Base-by-base conservation (phyloP, 768 basidiomycete species). In the Suillus paluster region DNA sequence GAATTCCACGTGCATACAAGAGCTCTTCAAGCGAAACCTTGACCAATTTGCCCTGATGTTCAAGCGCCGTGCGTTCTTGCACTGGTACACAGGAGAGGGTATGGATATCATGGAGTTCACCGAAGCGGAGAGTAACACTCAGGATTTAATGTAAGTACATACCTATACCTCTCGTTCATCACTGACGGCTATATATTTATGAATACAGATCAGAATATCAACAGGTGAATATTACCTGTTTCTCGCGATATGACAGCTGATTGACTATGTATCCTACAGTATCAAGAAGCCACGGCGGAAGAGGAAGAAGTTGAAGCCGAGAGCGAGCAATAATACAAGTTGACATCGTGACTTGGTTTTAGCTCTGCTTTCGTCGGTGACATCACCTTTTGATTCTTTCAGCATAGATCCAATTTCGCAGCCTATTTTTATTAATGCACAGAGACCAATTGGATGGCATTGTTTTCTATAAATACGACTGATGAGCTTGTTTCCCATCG, bases 31-130 rank as follows among this genome's bases (percentile, higher is more conserved):
- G 67, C 84, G 95, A 33, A 92, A 82, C 52, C 78, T 88, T 45
- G 73, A 82, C 7, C 84, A 94, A 90, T 95, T 94, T 75, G 64
- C 84, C 0, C 76, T 81, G 5, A 95, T 96, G 92, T 95, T 85
- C 77, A 92, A 90, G 72, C 85, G 94, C 34, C 81, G 83, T 49
- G 95, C 95, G 6, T 97, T 92, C 82, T 75, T 96, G 61, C 93
- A 95, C 72, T 95, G 93, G 92, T 95, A 94, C 73, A 91, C 87
- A 10, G 90, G 86, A 14, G 94, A 96, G 73, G 94, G 94, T 46
- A 95, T 96, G 95, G 95, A 95, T 71, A 71, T 83, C 19, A 77
- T 81, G 84, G 85, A 95, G 75, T 94, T 95, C 75, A 84, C 90
- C 0, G 93, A 95, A 73, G 93, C 94, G 0, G 92, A 94, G 78